These are phyloP conservation scores for Phytophthora colocasiae DNA, from an alignment of 352 stramenopile species.

Conservation along the genomic window DNA sequence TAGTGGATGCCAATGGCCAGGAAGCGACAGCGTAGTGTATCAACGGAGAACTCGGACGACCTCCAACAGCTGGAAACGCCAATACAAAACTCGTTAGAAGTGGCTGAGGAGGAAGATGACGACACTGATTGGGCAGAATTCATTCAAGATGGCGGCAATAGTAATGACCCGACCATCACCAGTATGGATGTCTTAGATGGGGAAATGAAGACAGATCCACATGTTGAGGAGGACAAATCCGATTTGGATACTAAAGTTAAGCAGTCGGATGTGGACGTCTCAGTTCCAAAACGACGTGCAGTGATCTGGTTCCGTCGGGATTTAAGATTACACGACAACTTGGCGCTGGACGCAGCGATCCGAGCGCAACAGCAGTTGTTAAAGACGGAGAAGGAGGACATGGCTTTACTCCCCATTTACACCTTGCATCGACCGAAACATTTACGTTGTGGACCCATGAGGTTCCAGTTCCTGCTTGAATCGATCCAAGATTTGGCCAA, in stretches of 20 bases:
- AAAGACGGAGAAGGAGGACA: slow-evolving; percentile 18
- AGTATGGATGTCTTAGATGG: background rate
- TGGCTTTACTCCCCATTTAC: slow-evolving; percentile 80
- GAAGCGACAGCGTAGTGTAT: slow-evolving; percentile 23
- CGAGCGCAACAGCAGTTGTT: slow-evolving; percentile 23
- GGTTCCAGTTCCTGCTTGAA: slow-evolving; percentile 94
- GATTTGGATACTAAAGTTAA: background rate
- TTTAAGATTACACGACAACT: slow-evolving; percentile 96
- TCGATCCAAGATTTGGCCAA: slow-evolving; percentile 80
- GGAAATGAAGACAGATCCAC: background rate
- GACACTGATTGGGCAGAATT: background rate
- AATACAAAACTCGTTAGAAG: background rate
- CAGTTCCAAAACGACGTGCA: slow-evolving; percentile 40
- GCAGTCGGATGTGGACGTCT: background rate
- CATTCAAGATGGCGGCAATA: slow-evolving; percentile 12
- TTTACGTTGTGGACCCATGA: slow-evolving; percentile 66
- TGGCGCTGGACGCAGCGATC: slow-evolving; percentile 82
- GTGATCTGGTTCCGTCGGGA: slow-evolving; percentile 95
- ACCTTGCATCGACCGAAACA: slow-evolving; percentile 84
- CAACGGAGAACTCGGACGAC: slow-evolving; percentile 2
- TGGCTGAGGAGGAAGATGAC: background rate
- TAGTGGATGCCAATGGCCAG: slow-evolving; percentile 7
- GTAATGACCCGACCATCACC: background rate
- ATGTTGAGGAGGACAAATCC: background rate
- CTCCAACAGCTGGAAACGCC: background rate